Base-by-base conservation (phyloP, 2,329 filamentous ascomycete genomes). In the Aspergillus texensis region DNA sequence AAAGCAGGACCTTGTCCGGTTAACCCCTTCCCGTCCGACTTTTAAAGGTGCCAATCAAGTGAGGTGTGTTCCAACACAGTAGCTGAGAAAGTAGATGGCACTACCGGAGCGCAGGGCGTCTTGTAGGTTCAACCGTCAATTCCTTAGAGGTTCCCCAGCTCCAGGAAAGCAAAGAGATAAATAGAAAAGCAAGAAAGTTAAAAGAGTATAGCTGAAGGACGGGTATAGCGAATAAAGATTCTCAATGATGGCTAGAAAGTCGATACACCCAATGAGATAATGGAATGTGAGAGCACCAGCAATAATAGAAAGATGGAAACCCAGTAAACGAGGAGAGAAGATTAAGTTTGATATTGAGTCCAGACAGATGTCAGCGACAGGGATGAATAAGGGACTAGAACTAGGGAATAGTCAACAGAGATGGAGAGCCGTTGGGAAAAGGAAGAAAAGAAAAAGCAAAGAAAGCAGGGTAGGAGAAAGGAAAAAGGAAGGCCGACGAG, bases 381-480 rank as follows among this genome's bases (percentile, higher is more conserved):
- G 53, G 52, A 57, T 21, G 41, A 57, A 30, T 2, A 32, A 63
- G 48, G 36, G 41, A 62, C 21, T 24, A 64, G 21, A 57, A 32
- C 45, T 39, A 53, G 45, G 60, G 58, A 28, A 43, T 56, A 48
- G 61, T 52, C 48, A 34, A 52, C 28, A 34, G 28, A 34, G 48
- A 32, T 34, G 19, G 28, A n/a, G 46, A 52, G 48, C 21, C 19
- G 48, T 34, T 52, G 28, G 19, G 28, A 21, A 14, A 34, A 52
- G 46, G 60, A 65, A 19, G 56, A 59, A 56, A 62, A 52, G 61
- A 57, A 52, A 30, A 48, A 36, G 52, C 54, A 67, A 60, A 69
- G 62, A 63, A 60, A 61, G 60, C n/a, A 39, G 26, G 53, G 54
- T 58, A 48, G 56, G 57, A 53, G 58, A 46, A 60, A 39, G 58